A percentile compares a stretch with the other conserved stretches of the same genome.
phyloP scores from a whole-genome alignment of 768 basidiomycete genomes.

The Mycena haematopus region DNA sequence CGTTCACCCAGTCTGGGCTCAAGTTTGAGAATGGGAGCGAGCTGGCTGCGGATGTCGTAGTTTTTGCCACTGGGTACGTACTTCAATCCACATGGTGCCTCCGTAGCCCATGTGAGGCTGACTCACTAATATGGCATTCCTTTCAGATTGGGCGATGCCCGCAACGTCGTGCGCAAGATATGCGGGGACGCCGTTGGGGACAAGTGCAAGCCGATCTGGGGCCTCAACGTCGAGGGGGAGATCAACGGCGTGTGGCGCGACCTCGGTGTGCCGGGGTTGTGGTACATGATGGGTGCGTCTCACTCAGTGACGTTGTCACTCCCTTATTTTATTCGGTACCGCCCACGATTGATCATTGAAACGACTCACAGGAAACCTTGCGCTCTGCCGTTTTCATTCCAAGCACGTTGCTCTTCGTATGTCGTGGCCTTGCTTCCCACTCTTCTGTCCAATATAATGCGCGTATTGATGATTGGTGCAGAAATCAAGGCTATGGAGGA shows the following conservation, averaged over 20 bases:
- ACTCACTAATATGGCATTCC: too few relatives aligned
- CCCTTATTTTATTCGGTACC: too few relatives aligned
- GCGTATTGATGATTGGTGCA: too few relatives aligned
- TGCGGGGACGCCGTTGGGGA: conserved; percentile 53
- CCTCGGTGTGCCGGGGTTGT: conserved; percentile 58
- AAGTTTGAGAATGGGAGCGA: conserved; percentile 56
- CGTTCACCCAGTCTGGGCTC: conserved; percentile 51
- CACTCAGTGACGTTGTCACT: too few relatives aligned
- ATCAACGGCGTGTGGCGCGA: conserved; percentile 56
- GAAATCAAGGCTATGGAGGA: conserved; percentile 77
- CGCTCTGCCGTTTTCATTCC: conserved; percentile 69
- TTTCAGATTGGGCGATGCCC: conserved; percentile 53
- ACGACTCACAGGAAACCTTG: conserved; percentile 55
- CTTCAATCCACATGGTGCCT: too few relatives aligned
- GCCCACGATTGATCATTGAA: background rate
- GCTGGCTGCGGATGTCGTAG: conserved; percentile 58
- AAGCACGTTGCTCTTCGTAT: conserved; percentile 71
- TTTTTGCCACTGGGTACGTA: conserved; percentile 64
- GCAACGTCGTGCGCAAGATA: conserved; percentile 46
- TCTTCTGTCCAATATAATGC: background rate
- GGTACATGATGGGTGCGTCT: conserved; percentile 62
- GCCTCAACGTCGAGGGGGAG: conserved; percentile 71
- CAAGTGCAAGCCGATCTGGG: conserved; percentile 61
- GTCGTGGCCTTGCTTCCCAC: background rate
- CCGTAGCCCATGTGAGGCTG: too few relatives aligned